These are phyloP conservation scores for Aspergillus panamensis DNA, from an alignment of 495 filamentous ascomycete genomes.

Conservation along the genomic window DNA sequence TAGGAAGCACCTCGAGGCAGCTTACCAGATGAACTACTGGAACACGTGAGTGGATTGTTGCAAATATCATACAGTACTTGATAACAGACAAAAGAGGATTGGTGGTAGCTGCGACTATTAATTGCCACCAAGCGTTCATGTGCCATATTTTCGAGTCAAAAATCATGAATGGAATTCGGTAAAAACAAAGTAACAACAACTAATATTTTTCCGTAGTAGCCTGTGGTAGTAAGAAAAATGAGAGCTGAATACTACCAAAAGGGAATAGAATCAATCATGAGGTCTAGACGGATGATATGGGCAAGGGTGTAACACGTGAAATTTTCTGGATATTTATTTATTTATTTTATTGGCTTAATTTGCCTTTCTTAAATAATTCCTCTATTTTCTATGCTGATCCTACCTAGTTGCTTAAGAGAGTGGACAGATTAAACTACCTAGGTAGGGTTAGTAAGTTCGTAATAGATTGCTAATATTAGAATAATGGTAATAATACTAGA, in stretches of 20 bases:
- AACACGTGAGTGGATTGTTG: not conserved
- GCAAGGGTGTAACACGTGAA: constrained; percentile 15
- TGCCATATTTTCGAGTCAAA: constrained; percentile 1
- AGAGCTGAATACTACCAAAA: constrained; percentile 2
- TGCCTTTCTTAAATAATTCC: no score
- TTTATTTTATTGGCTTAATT: not conserved
- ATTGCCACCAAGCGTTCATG: constrained; percentile 12
- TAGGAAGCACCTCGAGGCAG: not conserved
- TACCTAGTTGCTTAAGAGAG: constrained; percentile 6
- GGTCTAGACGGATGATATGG: constrained; percentile 21
- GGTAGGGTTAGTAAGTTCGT: constrained; percentile 2
- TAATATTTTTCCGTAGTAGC: no score
- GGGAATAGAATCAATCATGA: constrained; percentile 16
- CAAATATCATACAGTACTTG: not conserved
- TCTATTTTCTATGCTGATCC: constrained; percentile 12
- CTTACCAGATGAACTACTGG: not conserved
- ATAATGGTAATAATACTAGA: not conserved
- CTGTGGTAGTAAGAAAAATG: not conserved
- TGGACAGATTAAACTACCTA: not conserved
- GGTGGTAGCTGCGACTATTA: not conserved
- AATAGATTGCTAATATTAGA: not conserved
- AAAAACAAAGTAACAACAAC: no score
- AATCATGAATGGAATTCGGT: not conserved
- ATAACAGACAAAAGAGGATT: not conserved
- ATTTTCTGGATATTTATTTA: constrained; percentile 12